phyloP scores from a whole-genome alignment of 1,139 yeast species.

The Taiozyma sp. region DNA sequence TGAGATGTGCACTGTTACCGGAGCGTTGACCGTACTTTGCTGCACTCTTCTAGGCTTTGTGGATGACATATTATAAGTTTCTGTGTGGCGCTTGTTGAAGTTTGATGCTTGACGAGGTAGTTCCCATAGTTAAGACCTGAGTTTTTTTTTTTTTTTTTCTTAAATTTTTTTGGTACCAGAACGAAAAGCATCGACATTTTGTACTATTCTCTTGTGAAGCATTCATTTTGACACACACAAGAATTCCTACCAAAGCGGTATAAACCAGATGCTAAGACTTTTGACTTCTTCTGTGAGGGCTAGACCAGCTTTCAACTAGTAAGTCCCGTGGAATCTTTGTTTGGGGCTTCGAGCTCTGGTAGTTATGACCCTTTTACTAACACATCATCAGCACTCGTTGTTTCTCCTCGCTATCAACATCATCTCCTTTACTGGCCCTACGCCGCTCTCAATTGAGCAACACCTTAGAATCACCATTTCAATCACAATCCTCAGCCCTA shows the following conservation, averaged over 20 bases:
- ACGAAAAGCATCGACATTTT: background rate
- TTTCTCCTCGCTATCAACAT: slow-evolving; percentile 25
- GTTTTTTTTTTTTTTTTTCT: background rate
- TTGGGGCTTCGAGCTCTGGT: background rate
- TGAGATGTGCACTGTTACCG: slow-evolving; percentile 40
- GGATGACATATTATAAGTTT: slow-evolving; percentile 1
- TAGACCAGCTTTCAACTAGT: background rate
- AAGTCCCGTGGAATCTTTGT: background rate
- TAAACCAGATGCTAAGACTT: background rate
- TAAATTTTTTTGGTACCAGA: background rate
- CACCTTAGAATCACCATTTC: slow-evolving; percentile 12
- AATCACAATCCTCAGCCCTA: slow-evolving; percentile 1
- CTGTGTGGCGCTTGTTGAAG: background rate
- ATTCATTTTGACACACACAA: background rate
- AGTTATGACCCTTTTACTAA: background rate
- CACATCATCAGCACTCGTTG: slow-evolving; percentile 8
- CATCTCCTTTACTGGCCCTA: slow-evolving; percentile 19
- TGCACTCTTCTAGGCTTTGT: slow-evolving; percentile 29
- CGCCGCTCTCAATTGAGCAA: slow-evolving; percentile 13
- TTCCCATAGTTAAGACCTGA: background rate
- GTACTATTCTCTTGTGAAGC: too few relatives aligned
- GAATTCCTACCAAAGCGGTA: background rate
- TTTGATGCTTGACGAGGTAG: background rate
- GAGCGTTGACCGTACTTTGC: slow-evolving; percentile 46
- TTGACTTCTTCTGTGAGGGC: background rate